These are phyloP conservation scores for Xylaria arbuscula DNA, from an alignment of 2,329 filamentous ascomycete species.

Conservation along the genomic window DNA sequence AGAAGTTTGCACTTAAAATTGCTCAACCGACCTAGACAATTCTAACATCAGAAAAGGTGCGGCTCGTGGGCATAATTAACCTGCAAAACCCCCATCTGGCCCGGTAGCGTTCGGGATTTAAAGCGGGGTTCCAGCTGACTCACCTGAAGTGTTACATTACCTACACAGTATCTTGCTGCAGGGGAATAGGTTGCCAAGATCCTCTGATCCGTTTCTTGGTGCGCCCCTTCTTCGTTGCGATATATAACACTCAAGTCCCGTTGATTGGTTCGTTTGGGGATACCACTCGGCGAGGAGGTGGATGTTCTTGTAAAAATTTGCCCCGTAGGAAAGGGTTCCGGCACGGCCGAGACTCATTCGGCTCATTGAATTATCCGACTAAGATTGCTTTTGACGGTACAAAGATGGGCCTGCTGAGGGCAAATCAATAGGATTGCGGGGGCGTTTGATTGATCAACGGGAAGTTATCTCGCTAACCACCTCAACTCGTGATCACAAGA, in stretches of 20 bases:
- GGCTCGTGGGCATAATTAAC: neutral
- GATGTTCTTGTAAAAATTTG: neutral
- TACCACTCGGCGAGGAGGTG: neutral
- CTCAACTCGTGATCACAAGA: neutral
- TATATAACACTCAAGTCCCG: neutral
- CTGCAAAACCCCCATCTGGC: neutral
- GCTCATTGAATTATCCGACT: conserved; percentile 1
- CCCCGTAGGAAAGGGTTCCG: neutral
- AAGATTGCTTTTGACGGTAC: neutral
- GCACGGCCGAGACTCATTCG: neutral
- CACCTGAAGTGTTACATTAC: conserved; percentile 24
- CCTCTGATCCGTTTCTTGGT: neutral
- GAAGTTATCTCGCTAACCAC: neutral
- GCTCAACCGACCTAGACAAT: neutral
- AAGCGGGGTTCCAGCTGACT: neutral
- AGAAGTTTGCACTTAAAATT: neutral
- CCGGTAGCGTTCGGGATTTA: neutral
- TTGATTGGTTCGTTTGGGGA: conserved; percentile 17
- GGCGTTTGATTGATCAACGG: neutral
- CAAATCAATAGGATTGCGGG: neutral
- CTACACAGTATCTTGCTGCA: neutral
- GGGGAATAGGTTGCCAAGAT: conserved; percentile 3
- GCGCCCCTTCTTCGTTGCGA: conserved; percentile 17
- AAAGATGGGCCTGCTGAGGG: neutral
- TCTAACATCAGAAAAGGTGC: neutral